These are phyloP conservation scores for Tetradesmus obliquus DNA, from an alignment of 139 green algal species.

Conservation along the genomic window DNA sequence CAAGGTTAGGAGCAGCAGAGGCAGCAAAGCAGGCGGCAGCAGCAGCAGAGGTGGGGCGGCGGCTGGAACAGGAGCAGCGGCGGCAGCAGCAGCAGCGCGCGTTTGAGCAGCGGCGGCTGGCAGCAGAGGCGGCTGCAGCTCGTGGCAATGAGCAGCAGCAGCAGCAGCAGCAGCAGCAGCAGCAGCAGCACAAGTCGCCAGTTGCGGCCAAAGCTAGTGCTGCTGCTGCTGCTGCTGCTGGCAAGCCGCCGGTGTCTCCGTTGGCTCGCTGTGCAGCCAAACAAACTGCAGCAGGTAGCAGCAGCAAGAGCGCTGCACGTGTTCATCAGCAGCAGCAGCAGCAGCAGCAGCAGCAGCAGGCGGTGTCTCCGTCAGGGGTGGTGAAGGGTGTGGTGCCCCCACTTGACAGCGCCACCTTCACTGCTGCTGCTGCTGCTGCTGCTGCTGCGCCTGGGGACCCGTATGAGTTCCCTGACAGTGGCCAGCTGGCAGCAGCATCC, in stretches of 20 bases:
- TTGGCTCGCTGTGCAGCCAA: not conserved
- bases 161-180: not conserved
- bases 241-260: not conserved
- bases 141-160: not conserved
- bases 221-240: constrained; percentile 4
- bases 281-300: not conserved
- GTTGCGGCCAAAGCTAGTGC: not conserved
- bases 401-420: not conserved
- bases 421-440: not conserved
- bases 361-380: not conserved
- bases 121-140: not conserved
- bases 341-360: not conserved
- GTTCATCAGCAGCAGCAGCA: not conserved
- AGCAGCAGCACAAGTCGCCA: not conserved
- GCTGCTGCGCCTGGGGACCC: not conserved
- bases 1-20: not conserved
- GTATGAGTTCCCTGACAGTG: not conserved
- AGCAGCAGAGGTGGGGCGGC: not conserved
- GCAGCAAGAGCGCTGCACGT: not conserved
- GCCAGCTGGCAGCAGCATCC: not conserved
- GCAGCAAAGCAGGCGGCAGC: not conserved
- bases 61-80: not conserved
- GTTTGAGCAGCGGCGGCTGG: not conserved
- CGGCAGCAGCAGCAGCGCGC: not conserved
- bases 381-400: not conserved